phyloP scores from a whole-genome alignment of 768 basidiomycete species.

The Rhodotorula diobovata region DNA sequence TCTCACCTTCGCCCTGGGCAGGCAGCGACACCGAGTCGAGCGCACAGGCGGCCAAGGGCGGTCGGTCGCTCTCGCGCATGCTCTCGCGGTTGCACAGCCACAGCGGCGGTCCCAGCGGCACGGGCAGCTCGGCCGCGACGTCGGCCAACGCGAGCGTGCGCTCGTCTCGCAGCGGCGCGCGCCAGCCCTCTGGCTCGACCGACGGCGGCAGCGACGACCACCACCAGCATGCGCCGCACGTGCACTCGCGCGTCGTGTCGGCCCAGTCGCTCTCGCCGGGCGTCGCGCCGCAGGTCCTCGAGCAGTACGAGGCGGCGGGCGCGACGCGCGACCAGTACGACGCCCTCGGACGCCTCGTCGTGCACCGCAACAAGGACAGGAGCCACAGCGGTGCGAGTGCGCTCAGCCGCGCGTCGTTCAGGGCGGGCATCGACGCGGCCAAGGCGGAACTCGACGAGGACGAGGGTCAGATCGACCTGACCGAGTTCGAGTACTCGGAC shows the following conservation, averaged over 20 bases:
- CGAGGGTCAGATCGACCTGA: conserved; percentile 22
- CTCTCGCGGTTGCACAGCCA: conserved; percentile 19
- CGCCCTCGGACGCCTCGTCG: conserved; percentile 20
- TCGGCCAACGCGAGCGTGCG: not conserved
- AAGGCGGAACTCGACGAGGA: conserved; percentile 12
- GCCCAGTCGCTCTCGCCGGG: not conserved
- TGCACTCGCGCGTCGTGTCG: not conserved
- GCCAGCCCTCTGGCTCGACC: not conserved
- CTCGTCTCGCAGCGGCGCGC: not conserved
- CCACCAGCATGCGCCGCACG: not conserved
- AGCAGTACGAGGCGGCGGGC: conserved; percentile 20
- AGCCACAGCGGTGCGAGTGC: not conserved
- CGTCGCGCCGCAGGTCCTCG: conserved; percentile 3
- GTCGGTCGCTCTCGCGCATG: conserved; percentile 22
- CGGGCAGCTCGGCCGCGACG: not conserved
- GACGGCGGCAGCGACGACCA: not conserved
- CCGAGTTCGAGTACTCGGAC: conserved; percentile 34
- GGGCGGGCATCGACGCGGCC: not conserved
- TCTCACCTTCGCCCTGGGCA: conserved; percentile 1
- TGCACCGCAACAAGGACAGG: not conserved
- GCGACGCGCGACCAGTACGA: conserved; percentile 21
- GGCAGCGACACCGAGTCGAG: conserved; percentile 12
- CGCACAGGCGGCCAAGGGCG: not conserved
- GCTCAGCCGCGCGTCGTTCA: not conserved
- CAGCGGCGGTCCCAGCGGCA: not conserved